phyloP scores from a whole-genome alignment of 108 stramenopile species.

The Schizochytrium sp. region DNA sequence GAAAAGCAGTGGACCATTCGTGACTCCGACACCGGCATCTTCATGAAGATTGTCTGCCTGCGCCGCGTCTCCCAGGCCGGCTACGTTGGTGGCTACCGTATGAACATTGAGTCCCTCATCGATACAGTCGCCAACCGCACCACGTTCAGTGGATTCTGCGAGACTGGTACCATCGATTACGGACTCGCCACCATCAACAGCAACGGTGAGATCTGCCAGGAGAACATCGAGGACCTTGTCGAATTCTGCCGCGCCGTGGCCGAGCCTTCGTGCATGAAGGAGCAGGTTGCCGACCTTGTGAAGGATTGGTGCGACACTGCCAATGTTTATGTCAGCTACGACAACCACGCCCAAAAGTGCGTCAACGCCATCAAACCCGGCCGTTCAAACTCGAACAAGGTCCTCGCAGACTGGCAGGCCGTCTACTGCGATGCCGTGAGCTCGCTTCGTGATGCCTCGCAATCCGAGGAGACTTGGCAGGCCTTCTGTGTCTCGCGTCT shows the following conservation, averaged over 20 bases:
- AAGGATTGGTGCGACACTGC: neutral
- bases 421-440: neutral
- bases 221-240: neutral
- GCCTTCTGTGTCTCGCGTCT: neutral
- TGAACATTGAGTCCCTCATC: neutral
- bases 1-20: neutral
- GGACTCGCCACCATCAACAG: neutral
- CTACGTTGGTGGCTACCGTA: neutral
- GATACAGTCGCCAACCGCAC: neutral
- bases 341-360: neutral
- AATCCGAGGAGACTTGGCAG: neutral
- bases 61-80: neutral
- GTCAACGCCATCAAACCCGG: neutral
- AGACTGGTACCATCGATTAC: neutral
- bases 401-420: neutral
- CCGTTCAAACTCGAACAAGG: neutral
- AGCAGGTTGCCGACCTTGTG: neutral
- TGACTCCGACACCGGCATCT: neutral
- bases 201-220: neutral
- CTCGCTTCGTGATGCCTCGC: neutral
- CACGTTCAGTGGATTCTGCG: neutral
- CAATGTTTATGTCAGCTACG: neutral
- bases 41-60: neutral
- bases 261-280: neutral
- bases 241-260: conserved; percentile 13